Evolutionary conservation across 306 rosid species (phyloP).

Genomic region (Cicer judaicum): DNA sequence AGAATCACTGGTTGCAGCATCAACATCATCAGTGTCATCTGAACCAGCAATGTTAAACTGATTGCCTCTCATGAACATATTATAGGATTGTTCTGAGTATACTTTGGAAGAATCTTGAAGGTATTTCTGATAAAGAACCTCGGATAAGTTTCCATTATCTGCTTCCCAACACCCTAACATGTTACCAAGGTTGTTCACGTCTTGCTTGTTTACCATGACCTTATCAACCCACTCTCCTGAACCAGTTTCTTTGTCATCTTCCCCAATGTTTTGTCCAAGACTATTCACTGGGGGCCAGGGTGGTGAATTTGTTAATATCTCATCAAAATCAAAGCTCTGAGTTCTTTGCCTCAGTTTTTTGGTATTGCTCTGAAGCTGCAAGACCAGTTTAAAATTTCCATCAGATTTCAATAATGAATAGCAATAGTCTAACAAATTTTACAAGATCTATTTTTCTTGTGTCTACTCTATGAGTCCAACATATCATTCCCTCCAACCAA

Average conservation of each 20-base stretch:
- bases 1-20: slow-evolving; percentile 94
- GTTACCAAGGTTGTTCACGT: slow-evolving; percentile 60
- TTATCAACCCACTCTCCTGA: slow-evolving; percentile 93
- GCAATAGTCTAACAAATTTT: slow-evolving; percentile 8
- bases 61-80: slow-evolving; percentile 65
- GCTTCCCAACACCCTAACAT: slow-evolving; percentile 76
- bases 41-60: slow-evolving; percentile 65
- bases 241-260: slow-evolving; percentile 76
- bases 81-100: slow-evolving; percentile 67
- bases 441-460: background rate
- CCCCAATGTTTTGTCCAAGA: slow-evolving; percentile 65
- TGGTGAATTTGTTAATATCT: slow-evolving; percentile 76
- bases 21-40: slow-evolving; percentile 82
- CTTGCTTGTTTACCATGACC: slow-evolving; percentile 97
- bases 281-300: slow-evolving; percentile 85
- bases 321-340: slow-evolving; percentile 87
- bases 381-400: slow-evolving; percentile 39
- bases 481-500: no score
- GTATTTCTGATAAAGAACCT: slow-evolving; percentile 80
- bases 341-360: slow-evolving; percentile 58
- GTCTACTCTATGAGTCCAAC: no score
- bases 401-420: slow-evolving; percentile 24
- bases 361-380: slow-evolving; percentile 67
- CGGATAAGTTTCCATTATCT: slow-evolving; percentile 69
- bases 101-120: slow-evolving; percentile 79